Evolutionary conservation across 2,329 filamentous ascomycete genomes (phyloP), one percentile per base, ranked within the genome.

Genomic region (Fusarium transvaalense): DNA sequence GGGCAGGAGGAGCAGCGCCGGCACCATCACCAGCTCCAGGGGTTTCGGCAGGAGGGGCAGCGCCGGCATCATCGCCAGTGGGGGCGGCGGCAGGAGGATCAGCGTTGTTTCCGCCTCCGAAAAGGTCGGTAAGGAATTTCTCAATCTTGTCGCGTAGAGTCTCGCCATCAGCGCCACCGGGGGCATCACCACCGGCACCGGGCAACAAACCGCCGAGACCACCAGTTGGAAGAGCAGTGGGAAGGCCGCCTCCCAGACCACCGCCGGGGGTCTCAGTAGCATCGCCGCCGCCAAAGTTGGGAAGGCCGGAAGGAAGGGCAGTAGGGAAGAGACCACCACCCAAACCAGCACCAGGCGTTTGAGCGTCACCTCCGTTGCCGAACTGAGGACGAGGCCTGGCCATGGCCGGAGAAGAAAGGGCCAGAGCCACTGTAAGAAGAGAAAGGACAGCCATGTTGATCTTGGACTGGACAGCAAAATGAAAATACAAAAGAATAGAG

Each of bases 371-470:
- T 23, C 61, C 64, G 19, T 55, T 57, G 52, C 53, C 52, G 54
- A 61, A 46, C 53, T 65, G 65, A 27, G 65, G 65, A 32, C 55
- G 61, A 56, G 71, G 67, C 39, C 58, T 66, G 34, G 64, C 71
- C 48, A 72, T 50, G 29, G 65, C 74, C 31, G 59, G 61, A 21
- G 64, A 68, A 14, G 65, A 70, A 37, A 76, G 53, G 68, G 73
- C 76, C 57, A 77, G 56, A 34, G 73, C 65, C 60, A 76, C 56
- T 10, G 71, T 71, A 59, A 77, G 35, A 39, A 70, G 50, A 50
- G 73, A 73, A 25, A 75, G 65, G 52, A 74, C 70, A 64, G 73
- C 52, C 73, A 75, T 75, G 69, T 58, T 63, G 68, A 56, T 58
- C 15, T 50, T 57, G 48, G 50, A 60, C 37, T 34, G 52, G 45